A percentile compares a stretch with the other conserved stretches of the same genome.
These are phyloP conservation scores for Acanthochlamys bracteata DNA, from an alignment of 106 monocot genomes.

Conservation along the genomic window DNA sequence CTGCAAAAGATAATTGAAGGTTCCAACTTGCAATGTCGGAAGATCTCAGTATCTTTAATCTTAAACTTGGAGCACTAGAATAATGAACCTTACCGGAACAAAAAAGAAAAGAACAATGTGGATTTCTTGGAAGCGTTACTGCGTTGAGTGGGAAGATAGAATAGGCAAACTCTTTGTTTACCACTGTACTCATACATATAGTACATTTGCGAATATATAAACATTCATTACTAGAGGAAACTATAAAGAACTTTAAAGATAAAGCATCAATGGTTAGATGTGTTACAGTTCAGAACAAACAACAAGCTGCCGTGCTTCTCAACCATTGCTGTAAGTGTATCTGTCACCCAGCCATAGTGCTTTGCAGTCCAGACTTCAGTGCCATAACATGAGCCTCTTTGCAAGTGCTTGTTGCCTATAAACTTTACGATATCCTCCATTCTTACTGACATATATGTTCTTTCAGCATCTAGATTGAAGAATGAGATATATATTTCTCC, in stretches of 20 bases:
- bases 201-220: background rate
- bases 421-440: conserved; percentile 34
- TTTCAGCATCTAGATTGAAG: conserved; percentile 53
- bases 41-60: too few species aligned
- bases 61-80: too few species aligned
- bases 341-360: conserved; percentile 12
- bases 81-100: too few species aligned
- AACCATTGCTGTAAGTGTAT: conserved; percentile 29
- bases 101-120: too few species aligned
- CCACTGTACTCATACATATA: background rate
- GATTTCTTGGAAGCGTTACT: too few species aligned
- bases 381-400: conserved; percentile 28
- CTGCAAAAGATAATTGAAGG: too few species aligned
- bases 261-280: background rate
- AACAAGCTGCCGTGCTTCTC: conserved; percentile 45
- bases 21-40: too few species aligned
- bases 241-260: background rate
- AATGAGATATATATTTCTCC: conserved; percentile 80
- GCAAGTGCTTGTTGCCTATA: conserved; percentile 7
- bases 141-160: too few species aligned
- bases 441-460: conserved; percentile 21
- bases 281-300: conserved; percentile 43
- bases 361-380: conserved; percentile 67
- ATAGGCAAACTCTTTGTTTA: too few species aligned
- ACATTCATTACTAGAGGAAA: too few species aligned